Evolutionary conservation across 192 early-diverging fungal genomes (phyloP).

Genomic region (Umbelopsis ramanniana): DNA sequence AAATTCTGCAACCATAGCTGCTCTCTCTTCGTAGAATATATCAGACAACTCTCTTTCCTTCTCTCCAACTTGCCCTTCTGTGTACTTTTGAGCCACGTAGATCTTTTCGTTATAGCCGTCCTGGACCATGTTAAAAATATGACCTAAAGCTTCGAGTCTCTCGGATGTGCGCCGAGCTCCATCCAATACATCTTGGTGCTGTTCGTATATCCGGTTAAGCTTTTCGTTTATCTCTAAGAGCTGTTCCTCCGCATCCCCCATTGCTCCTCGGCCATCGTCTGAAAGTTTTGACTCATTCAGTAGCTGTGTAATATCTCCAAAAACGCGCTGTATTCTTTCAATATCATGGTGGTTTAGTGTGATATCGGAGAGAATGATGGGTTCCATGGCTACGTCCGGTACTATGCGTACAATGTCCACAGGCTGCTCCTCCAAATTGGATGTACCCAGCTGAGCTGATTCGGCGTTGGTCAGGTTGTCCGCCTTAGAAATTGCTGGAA

Average conservation of each 20-base stretch:
- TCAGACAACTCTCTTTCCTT: constrained; percentile 55
- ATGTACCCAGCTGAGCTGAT: background rate
- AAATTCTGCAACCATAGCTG: constrained; percentile 17
- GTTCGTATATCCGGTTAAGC: background rate
- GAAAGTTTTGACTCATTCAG: background rate
- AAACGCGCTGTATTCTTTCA: background rate
- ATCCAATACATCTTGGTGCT: background rate
- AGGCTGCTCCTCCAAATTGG: background rate
- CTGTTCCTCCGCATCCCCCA: background rate
- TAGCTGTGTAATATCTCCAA: background rate
- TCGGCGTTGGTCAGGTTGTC: too few species aligned
- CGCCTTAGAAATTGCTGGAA: too few species aligned
- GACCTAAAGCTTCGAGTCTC: background rate
- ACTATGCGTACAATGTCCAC: background rate
- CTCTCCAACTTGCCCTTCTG: constrained; percentile 47
- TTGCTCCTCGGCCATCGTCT: background rate
- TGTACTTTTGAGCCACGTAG: constrained; percentile 48
- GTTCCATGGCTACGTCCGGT: background rate
- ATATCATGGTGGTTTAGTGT: background rate
- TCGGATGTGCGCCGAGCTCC: background rate
- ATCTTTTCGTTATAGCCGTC: constrained; percentile 38
- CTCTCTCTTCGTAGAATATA: constrained; percentile 28
- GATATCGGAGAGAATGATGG: background rate
- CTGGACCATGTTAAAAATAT: background rate
- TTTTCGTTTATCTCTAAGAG: background rate